Conservation (phyloP, 2,329 filamentous ascomycete genomes). For the Trichophyton verrucosum region DNA sequence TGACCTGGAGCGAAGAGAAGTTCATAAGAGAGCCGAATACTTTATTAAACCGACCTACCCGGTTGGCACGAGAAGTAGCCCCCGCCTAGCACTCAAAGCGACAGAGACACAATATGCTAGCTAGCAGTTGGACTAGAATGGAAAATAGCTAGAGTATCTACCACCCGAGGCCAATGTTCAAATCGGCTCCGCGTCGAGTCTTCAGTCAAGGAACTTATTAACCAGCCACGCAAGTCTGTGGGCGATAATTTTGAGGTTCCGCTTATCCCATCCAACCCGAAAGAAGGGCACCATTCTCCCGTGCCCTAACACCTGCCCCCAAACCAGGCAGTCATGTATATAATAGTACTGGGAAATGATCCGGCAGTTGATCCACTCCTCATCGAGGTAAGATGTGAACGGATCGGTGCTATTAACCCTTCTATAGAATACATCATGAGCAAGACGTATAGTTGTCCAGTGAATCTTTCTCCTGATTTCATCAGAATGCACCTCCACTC, state of each 20-base stretch:
- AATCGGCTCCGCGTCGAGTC: neutral
- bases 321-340: neutral
- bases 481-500: neutral
- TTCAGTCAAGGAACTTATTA: neutral
- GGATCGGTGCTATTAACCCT: neutral
- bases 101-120: neutral
- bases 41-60: neutral
- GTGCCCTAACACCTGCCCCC: neutral
- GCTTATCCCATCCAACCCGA: neutral
- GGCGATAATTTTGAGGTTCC: neutral
- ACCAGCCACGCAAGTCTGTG: neutral
- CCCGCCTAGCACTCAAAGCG: neutral
- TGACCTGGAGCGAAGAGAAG: neutral
- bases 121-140: neutral
- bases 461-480: neutral
- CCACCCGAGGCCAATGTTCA: neutral
- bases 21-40: constrained; percentile 1
- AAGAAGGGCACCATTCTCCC: neutral
- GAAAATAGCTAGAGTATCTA: neutral
- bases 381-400: neutral
- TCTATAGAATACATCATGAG: neutral
- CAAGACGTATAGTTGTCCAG: neutral
- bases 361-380: neutral
- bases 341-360: neutral
- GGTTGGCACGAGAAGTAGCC: constrained; percentile 1